These are phyloP conservation scores for Aureobasidium sp. DNA, from an alignment of 2,329 filamentous ascomycete species.

Conservation along the genomic window DNA sequence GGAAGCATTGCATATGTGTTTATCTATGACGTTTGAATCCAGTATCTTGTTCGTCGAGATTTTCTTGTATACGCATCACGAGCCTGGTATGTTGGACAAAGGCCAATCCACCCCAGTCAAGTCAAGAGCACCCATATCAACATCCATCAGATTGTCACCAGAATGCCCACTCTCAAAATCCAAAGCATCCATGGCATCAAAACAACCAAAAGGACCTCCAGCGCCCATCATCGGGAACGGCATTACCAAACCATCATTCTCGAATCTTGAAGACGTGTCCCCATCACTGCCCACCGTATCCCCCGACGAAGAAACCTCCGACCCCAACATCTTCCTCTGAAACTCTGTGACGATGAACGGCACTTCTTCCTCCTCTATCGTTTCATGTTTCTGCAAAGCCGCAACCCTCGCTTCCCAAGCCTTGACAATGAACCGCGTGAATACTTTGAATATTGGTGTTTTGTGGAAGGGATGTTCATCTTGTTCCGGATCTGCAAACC, in stretches of 20 bases:
- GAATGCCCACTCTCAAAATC: neutral
- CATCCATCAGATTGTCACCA: neutral
- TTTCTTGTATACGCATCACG: no score
- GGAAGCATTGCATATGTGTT: neutral
- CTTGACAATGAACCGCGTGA: slow-evolving; percentile 51
- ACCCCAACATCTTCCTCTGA: neutral
- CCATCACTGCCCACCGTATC: neutral
- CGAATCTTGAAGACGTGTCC: neutral
- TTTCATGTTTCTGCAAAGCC: neutral
- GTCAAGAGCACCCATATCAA: neutral
- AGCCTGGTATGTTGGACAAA: neutral
- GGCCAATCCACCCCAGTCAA: neutral
- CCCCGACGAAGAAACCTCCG: neutral
- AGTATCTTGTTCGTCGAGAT: neutral
- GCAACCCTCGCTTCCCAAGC: slow-evolving; percentile 49
- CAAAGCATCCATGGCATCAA: neutral
- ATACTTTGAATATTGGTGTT: slow-evolving; percentile 25
- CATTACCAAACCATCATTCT: neutral
- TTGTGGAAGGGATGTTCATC: slow-evolving; percentile 19
- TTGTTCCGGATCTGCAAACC: slow-evolving; percentile 19
- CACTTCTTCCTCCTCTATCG: neutral
- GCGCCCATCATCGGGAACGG: neutral
- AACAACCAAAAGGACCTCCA: neutral
- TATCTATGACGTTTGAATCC: no score
- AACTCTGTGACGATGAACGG: neutral